Conservation (phyloP, 139 green algal genomes). For the Pleodorina starrii region DNA sequence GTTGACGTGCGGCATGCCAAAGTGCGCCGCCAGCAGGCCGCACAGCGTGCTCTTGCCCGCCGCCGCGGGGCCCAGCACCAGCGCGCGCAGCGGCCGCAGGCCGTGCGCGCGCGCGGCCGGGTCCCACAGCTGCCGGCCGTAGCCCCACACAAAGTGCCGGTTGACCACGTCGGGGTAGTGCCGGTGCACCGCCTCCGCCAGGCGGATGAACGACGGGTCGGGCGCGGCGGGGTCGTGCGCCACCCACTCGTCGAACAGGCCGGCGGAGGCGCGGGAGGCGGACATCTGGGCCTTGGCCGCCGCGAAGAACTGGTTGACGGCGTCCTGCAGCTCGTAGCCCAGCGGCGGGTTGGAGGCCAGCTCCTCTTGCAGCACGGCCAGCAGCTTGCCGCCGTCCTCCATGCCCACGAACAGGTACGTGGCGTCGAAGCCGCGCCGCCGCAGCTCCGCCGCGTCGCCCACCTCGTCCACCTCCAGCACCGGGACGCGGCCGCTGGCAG, state of each 20-base stretch:
- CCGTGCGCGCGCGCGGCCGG: constrained; percentile 65
- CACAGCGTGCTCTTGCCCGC: constrained; percentile 79
- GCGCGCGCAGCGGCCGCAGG: constrained; percentile 67
- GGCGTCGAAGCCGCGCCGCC: constrained; percentile 63
- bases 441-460: constrained; percentile 62
- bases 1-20: constrained; percentile 71
- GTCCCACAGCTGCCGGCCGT: constrained; percentile 83
- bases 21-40: constrained; percentile 58
- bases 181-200: constrained; percentile 67
- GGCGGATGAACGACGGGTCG: constrained; percentile 59
- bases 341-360: constrained; percentile 63
- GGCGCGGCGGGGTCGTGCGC: constrained; percentile 39
- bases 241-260: constrained; percentile 68
- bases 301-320: constrained; percentile 63
- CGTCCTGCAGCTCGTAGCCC: constrained; percentile 74
- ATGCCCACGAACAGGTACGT: constrained; percentile 64
- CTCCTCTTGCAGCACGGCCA: constrained; percentile 44
- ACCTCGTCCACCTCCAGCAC: constrained; percentile 78
- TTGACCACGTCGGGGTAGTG: constrained; percentile 70
- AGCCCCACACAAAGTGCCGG: constrained; percentile 81
- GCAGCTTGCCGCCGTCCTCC: constrained; percentile 46
- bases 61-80: constrained; percentile 78
- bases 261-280: constrained; percentile 35
- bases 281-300: constrained; percentile 63
- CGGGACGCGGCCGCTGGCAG: constrained; percentile 61